Conservation (phyloP, 768 basidiomycete species). For the Xerocomellus dryophilus region DNA sequence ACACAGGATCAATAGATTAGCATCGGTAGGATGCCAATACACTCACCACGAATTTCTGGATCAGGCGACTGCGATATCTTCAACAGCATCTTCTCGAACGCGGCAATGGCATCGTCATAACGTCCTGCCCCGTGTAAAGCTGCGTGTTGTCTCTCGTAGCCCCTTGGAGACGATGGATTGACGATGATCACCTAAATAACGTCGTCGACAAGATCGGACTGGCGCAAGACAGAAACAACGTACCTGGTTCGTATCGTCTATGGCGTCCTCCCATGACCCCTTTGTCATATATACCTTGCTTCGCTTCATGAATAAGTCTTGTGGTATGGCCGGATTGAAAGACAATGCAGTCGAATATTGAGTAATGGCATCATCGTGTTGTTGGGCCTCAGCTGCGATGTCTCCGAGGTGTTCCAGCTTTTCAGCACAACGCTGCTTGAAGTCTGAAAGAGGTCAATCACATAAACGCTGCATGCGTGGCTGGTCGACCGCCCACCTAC, state of each 20-base stretch:
- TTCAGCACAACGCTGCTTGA: neutral
- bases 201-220: neutral
- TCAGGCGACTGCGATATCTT: neutral
- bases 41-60: neutral
- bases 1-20: neutral
- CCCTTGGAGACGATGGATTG: neutral
- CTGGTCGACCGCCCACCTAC: neutral
- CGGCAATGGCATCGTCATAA: neutral
- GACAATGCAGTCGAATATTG: neutral
- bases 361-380: neutral
- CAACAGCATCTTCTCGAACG: constrained; percentile 3
- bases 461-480: neutral
- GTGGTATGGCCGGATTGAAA: neutral
- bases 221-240: neutral
- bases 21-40: neutral
- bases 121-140: neutral
- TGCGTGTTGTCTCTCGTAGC: neutral
- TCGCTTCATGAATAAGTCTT: neutral
- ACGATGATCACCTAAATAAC: neutral
- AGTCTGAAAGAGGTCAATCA: neutral
- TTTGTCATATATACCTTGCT: neutral
- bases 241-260: neutral
- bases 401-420: neutral
- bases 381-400: neutral
- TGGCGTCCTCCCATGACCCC: neutral